A percentile compares a stretch with the other conserved stretches of the same genome.
phyloP scores from a whole-genome alignment of 1,284 basidiomycete species.

The Exobasidium cylindrosporum region DNA sequence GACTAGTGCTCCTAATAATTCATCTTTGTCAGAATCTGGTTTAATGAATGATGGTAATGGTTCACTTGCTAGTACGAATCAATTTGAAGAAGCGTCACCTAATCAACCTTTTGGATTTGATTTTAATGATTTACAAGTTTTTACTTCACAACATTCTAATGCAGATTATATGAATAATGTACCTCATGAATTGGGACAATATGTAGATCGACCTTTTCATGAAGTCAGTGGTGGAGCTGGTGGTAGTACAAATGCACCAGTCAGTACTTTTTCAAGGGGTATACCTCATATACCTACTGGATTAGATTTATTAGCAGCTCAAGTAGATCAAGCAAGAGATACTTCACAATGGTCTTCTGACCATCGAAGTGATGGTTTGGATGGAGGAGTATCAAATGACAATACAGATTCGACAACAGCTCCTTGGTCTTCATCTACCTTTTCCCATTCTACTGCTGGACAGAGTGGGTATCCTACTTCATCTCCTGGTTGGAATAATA shows the following conservation, averaged over 20 bases:
- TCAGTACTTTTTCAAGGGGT: background rate
- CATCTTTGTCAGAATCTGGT: background rate
- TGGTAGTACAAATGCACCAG: background rate
- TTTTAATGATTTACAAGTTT: constrained; percentile 4
- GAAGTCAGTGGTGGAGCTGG: constrained; percentile 13
- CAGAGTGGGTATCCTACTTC: background rate
- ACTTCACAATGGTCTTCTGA: background rate
- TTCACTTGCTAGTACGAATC: background rate
- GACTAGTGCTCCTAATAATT: background rate
- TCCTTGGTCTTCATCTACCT: background rate
- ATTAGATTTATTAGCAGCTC: constrained; percentile 31
- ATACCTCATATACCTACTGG: constrained; percentile 18
- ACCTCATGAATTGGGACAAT: constrained; percentile 16
- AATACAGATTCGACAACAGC: background rate
- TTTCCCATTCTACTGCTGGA: background rate
- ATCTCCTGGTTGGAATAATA: background rate
- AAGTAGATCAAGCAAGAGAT: constrained; percentile 19
- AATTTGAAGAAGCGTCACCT: background rate
- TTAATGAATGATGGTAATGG: background rate
- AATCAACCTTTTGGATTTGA: constrained; percentile 4
- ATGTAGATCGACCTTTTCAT: constrained; percentile 3
- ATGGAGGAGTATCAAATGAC: background rate
- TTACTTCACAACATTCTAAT: background rate
- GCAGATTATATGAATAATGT: background rate
- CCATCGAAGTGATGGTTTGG: background rate